Base-by-base conservation (phyloP, 192 early-diverging fungal species). In the Coemansia sp. region DNA sequence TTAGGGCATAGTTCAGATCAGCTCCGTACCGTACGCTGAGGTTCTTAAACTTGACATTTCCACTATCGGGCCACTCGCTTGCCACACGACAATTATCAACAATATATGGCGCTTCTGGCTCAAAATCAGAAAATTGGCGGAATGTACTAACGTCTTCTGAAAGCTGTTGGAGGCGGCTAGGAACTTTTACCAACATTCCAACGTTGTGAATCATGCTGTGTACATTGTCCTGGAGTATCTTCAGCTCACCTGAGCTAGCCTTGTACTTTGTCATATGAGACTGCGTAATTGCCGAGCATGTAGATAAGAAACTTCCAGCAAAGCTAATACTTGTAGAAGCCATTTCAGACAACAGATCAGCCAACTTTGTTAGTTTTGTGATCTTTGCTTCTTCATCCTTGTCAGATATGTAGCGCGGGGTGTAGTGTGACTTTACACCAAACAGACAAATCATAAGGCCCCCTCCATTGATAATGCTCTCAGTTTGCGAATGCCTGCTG, bases 361-460 rank as follows among this genome's bases (percentile, higher is more conserved):
- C 84, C 87, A 87, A 23, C 84, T 73, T 69, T 5, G 55, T 84
- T 53, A 63, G 88, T 51, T 85, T 80, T 75, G 59, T 70, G 41
- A 85, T 84, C 1, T 85, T 72, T 5, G 82, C 76, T 53, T 89
- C 87, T 4, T 89, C 75, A 72, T 94, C 87, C 14, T 87, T 77
- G 6, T 86, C 76, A 3, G 75, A 64, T 19, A 82, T 75, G 51
- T 91, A 89, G 10, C 77, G 62, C 0, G 62, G 44, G 36, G 77
- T 73, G 50, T 93, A 95, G 3, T 80, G 77, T 27, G 82, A 21
- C 41, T 86, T 84, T 3, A 74, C 85, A 19, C 76, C 72, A 70
- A 88, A 92, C 0, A 92, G 77, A 57, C 93, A 87, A 46, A 95
- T 88, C 44, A 86, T 86, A 1, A 85, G 78, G 19, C 89, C 72